Evolutionary conservation across 208 protist genomes (phyloP).

Genomic region (Trypanosoma cruzi): DNA sequence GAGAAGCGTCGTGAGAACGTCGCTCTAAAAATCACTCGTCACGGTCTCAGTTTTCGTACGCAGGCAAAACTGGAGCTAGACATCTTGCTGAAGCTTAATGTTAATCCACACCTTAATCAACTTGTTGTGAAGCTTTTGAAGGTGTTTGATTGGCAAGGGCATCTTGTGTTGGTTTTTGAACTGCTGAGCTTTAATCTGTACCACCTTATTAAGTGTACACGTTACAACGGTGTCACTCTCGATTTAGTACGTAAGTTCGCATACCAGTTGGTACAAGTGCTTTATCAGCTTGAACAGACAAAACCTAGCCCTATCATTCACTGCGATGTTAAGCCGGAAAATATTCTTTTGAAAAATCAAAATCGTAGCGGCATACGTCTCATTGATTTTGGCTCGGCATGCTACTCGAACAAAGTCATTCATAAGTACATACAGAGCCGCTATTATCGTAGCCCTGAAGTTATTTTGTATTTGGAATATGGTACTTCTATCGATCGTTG

Average conservation of each 20-base stretch:
- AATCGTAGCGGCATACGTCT: slow-evolving; percentile 93
- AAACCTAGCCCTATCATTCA: slow-evolving; percentile 96
- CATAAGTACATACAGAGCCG: slow-evolving; percentile 98
- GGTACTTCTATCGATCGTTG: slow-evolving; percentile 97
- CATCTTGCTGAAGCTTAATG: slow-evolving; percentile 78
- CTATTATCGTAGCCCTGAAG: slow-evolving; percentile 98
- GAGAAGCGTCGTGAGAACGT: slow-evolving; percentile 77
- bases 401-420: slow-evolving; percentile 93
- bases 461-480: slow-evolving; percentile 97
- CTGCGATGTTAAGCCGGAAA: slow-evolving; percentile 98
- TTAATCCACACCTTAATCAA: slow-evolving; percentile 59
- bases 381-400: slow-evolving; percentile 99
- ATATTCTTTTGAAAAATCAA: slow-evolving; percentile 90
- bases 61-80: slow-evolving; percentile 89
- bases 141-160: slow-evolving; percentile 91
- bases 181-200: slow-evolving; percentile 97
- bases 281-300: slow-evolving; percentile 87
- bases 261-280: slow-evolving; percentile 91
- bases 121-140: slow-evolving; percentile 87
- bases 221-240: slow-evolving; percentile 86
- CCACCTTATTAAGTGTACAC: slow-evolving; percentile 94
- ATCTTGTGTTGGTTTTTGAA: slow-evolving; percentile 98
- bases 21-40: slow-evolving; percentile 91
- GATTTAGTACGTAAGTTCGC: slow-evolving; percentile 94
- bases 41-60: slow-evolving; percentile 73